Evolutionary conservation across 805 yeast species (phyloP), one percentile per base, ranked within the genome.

Genomic region (Kurtzmaniella fragi): DNA sequence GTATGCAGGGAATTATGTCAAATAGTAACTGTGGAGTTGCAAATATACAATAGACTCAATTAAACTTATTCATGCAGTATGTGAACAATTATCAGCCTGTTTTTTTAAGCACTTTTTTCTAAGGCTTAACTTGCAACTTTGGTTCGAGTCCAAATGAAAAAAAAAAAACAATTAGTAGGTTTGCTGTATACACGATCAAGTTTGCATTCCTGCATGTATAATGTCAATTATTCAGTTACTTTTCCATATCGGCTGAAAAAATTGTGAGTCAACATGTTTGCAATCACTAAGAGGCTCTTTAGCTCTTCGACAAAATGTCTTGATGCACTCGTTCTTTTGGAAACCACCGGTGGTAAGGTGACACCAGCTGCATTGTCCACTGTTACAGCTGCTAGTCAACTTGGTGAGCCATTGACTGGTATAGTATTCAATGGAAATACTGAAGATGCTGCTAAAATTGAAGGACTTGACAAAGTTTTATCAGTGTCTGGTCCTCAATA

Each of bases 351-450:
- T 14, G 70, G 77, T 12, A 59, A 67, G 25, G 62, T 86, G 38
- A 62, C 84, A 2, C 77, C 93, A 10, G 77, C 85, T 4, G 77
- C 95, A 5, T 70, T 87, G 43, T 78, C 87, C 15, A 72, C 90
- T 1, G 56, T 90, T 28, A 67, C 78, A 10, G 98, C 98, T 10
- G 96, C 98, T 14, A 61, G 64, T 38, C 73, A 80, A 50, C 63
- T 90, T 33, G 86, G 88, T 6, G 75, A 81, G 52, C 91, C 95
- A 32, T 71, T 91, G 35, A 80, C 84, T n/a, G 95, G 90, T 1
- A 58, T 90, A 2, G 54, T 88, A 10, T 70, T 84, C 7, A 96
- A 96, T 4, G 60, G 74, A 2, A 78, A 86, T 53, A 62, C 44
- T 9, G 84, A 78, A 10, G 38, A 50, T 12, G 72, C 81, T 14